Base-by-base conservation (phyloP, 371 early-diverging fungal genomes). In the Actinomucor elegans region DNA sequence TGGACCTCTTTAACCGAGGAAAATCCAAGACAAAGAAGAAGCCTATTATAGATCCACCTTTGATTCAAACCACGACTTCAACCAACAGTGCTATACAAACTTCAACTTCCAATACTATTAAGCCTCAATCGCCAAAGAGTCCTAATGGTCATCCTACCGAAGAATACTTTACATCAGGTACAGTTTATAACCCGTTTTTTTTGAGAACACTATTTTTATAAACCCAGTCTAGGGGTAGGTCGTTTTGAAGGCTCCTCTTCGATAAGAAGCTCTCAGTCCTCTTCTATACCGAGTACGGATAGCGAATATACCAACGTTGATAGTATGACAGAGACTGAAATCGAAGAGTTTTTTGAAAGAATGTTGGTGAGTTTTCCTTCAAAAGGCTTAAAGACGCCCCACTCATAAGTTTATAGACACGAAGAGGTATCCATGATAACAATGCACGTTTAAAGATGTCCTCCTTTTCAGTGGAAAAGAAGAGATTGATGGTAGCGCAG, bases 401-500 rank as follows among this genome's bases (percentile, higher is more conserved):
- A 35, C 36, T 17, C 9, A 28, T 36, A 24, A 48, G 3, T 14
- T 5, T 46, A 21, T 46, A 73, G 77, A 62, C 65, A 20, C 65
- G 79, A 40, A 67, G 79, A 41, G 79, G 79, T 15, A 75, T 78
- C 6, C 57, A 73, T 48, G 75, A 73, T 38, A 55, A 63, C 8
- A 61, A 57, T 46, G 67, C 69, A 42, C 52, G 75, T 12, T 45
- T 35, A 12, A 66, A 64, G 31, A 75, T 78, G 75, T 32, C 52
- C n/a, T 64, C 61, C 1, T 78, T 75, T 56, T 35, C 75, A 6
- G 60, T 71, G 21, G 75, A 78, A 31, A 78, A 78, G 41, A 78
- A 78, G 52, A 50, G 79, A 27, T 36, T 78, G 14, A 75, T 78
- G 79, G 73, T 78, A n/a, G 43, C 67, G 37, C 75, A 75, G 29